A percentile compares a stretch with the other conserved stretches of the same genome.
Evolutionary conservation across 768 basidiomycete species (phyloP).

Genomic region (Xerocomellus amylosporus): DNA sequence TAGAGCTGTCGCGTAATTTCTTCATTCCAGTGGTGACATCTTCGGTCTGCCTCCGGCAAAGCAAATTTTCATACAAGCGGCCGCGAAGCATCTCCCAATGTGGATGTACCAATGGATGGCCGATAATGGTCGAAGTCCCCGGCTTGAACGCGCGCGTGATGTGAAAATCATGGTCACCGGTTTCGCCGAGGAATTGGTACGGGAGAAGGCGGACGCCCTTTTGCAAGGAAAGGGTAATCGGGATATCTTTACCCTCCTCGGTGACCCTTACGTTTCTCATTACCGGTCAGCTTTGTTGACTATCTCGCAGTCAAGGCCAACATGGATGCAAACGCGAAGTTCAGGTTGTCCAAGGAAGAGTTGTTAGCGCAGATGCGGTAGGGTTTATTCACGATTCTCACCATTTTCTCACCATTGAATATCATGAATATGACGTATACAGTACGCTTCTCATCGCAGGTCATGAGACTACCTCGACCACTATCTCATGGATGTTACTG

Average conservation of each 20-base stretch:
- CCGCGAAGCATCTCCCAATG: conserved; percentile 5
- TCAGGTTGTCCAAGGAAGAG: conserved; percentile 15
- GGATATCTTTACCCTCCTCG: conserved; percentile 33
- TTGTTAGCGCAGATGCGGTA: conserved; percentile 17
- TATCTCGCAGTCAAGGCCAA: conserved; percentile 19
- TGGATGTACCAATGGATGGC: not conserved
- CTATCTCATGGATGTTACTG: conserved; percentile 55
- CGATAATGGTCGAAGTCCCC: not conserved
- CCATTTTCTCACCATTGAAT: too few species aligned
- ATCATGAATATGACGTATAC: not conserved
- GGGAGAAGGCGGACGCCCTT: conserved; percentile 7
- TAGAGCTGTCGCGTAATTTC: not conserved
- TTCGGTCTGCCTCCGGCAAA: conserved; percentile 7
- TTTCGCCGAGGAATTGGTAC: conserved; percentile 4
- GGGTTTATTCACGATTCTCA: not conserved
- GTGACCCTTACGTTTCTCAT: conserved; percentile 17
- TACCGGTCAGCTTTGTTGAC: not conserved
- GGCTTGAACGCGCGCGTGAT: conserved; percentile 1
- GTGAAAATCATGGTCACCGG: not conserved
- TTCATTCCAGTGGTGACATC: conserved; percentile 1
- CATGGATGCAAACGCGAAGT: conserved; percentile 20
- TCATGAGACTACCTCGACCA: conserved; percentile 60
- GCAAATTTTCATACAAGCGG: conserved; percentile 7
- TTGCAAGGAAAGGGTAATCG: conserved; percentile 10
- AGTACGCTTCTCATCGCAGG: conserved; percentile 46